Percentiles rank a stretch among this genome's conserved stretches.
Conservation (phyloP, 2,329 filamentous ascomycete genomes). For the Stagonosporopsis vannaccii region DNA sequence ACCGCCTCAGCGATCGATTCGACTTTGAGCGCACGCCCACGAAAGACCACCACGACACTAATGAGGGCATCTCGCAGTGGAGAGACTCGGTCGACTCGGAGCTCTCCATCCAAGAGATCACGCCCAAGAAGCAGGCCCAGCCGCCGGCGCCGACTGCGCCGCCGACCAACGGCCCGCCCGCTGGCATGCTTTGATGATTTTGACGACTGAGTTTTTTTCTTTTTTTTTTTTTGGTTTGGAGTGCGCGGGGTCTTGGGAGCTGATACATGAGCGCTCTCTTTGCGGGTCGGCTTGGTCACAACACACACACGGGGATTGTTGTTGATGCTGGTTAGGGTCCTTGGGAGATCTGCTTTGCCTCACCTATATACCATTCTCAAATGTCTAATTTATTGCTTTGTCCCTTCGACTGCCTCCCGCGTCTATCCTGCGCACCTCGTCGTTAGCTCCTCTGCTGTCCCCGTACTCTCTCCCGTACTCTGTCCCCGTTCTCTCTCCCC, state of each 20-base stretch:
- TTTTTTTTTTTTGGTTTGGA: constrained; percentile 3
- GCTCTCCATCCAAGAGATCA: constrained; percentile 12
- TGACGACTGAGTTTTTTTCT: not conserved
- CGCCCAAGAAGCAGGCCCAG: constrained; percentile 10
- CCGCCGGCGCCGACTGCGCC: constrained; percentile 7
- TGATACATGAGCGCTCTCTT: constrained; percentile 6
- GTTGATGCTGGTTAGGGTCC: not conserved
- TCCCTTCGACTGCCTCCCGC: no score
- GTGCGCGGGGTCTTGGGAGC: constrained; percentile 1
- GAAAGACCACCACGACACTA: constrained; percentile 41
- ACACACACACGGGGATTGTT: not conserved
- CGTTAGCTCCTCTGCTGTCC: no score
- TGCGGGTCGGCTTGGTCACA: not conserved
- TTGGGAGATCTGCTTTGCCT: not conserved
- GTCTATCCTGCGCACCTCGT: no score
- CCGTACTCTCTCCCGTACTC: no score
- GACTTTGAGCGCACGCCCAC: constrained; percentile 73
- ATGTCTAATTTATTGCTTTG: constrained; percentile 21
- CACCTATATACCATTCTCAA: constrained; percentile 21
- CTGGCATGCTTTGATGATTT: constrained; percentile 19
- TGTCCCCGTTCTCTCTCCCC: no score
- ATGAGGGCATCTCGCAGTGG: constrained; percentile 47
- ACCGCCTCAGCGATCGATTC: constrained; percentile 86
- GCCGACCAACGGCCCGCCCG: constrained; percentile 6
- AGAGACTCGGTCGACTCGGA: constrained; percentile 26